A percentile compares a stretch with the other conserved stretches of the same genome.
phyloP scores from a whole-genome alignment of 257 asterid species.

The Rauvolfia tetraphylla region DNA sequence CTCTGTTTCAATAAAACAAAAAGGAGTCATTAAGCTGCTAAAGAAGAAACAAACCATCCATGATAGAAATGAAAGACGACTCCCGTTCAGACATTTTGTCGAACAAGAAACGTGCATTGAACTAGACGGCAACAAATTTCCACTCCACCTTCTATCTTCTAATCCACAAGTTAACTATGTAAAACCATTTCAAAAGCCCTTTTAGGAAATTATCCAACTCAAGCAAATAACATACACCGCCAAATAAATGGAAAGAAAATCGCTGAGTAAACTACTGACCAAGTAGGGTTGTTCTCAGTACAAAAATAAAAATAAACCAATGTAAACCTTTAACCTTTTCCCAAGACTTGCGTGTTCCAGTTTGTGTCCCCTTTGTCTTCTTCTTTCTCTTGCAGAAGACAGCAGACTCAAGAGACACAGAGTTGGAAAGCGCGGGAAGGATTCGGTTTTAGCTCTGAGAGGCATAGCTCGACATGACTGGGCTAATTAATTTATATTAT shows the following conservation, averaged over 20 bases:
- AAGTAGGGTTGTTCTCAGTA: background rate
- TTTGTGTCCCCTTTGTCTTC: background rate
- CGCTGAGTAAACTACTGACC: background rate
- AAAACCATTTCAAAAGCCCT: background rate
- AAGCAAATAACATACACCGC: background rate
- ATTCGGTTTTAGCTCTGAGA: background rate
- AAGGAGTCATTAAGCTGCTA: background rate
- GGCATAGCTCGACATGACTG: too few species aligned
- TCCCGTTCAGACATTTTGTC: slow-evolving; percentile 5
- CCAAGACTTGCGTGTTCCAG: background rate
- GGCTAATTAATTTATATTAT: too few species aligned
- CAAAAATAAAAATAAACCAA: background rate
- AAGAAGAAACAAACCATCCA: background rate
- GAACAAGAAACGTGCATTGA: background rate
- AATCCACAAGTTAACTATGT: background rate
- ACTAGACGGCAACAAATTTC: background rate
- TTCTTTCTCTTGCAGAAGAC: background rate
- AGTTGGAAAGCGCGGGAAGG: too few species aligned
- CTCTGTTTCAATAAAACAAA: slow-evolving; percentile 3
- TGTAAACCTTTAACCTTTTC: background rate
- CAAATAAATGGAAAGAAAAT: background rate
- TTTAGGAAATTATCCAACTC: background rate
- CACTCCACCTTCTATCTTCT: background rate
- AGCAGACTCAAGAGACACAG: too few species aligned
- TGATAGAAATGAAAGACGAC: background rate